A percentile compares a stretch with the other conserved stretches of the same genome.
These are phyloP conservation scores for Fusarium staphyleae DNA, from an alignment of 2,329 filamentous ascomycete genomes.

Conservation along the genomic window DNA sequence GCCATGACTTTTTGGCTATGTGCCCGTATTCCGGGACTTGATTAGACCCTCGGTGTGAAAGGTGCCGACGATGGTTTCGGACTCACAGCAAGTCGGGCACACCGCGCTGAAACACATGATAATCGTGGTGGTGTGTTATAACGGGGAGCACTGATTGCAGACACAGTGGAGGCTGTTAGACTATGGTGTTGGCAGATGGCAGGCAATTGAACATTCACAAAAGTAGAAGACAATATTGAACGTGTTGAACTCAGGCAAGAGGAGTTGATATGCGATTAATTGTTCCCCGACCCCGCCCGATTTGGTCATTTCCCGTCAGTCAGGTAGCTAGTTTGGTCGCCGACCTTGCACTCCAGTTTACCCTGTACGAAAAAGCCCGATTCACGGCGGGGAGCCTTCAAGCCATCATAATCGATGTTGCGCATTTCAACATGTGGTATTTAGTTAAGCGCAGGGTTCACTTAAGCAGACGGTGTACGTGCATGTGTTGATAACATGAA, in stretches of 20 bases:
- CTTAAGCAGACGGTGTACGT: too few relatives aligned
- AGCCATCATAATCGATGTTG: too few relatives aligned
- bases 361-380: too few relatives aligned
- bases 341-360: too few relatives aligned
- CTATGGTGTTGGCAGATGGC: background rate
- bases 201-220: background rate
- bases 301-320: too few relatives aligned
- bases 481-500: too few relatives aligned
- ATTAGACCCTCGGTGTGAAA: background rate
- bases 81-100: constrained; percentile 53
- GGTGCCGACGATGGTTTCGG: background rate
- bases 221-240: background rate
- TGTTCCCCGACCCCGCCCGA: too few relatives aligned
- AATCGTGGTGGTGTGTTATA: background rate
- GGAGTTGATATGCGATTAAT: too few relatives aligned
- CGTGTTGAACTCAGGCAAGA: background rate
- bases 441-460: too few relatives aligned
- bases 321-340: too few relatives aligned
- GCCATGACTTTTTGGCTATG: constrained; percentile 57
- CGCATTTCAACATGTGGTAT: too few relatives aligned
- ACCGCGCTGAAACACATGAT: constrained; percentile 53
- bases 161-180: background rate
- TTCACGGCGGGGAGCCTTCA: too few relatives aligned
- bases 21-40: background rate
- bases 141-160: background rate